These are phyloP conservation scores for Mortierella polycephala DNA, from an alignment of 371 early-diverging fungal species.

Conservation along the genomic window DNA sequence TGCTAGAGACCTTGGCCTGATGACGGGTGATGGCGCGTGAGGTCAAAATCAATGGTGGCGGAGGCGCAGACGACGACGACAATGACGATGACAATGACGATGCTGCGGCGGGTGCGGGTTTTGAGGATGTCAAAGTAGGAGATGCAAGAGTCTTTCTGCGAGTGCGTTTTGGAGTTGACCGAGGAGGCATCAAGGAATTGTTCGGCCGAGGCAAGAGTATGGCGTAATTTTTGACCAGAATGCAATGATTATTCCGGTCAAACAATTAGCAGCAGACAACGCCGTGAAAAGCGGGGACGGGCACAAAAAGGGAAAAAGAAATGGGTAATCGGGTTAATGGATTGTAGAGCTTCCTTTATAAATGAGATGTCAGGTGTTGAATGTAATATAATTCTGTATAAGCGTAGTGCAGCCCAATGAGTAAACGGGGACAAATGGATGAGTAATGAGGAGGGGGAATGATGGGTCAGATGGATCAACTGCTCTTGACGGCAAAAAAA, in stretches of 20 bases:
- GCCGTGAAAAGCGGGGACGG: background rate
- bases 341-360: background rate
- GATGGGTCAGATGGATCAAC: no score
- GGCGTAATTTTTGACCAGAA: constrained; percentile 34
- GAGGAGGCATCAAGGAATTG: constrained; percentile 45
- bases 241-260: constrained; percentile 27
- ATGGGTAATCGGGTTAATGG: background rate
- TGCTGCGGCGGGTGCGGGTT: background rate
- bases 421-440: no score
- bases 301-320: constrained; percentile 3
- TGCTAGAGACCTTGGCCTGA: constrained; percentile 31
- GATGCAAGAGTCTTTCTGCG: constrained; percentile 17
- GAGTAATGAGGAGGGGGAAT: no score
- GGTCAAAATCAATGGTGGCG: constrained; percentile 19
- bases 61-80: constrained; percentile 7
- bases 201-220: constrained; percentile 17
- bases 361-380: no score
- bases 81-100: constrained; percentile 7
- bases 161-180: constrained; percentile 24
- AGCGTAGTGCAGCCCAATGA: no score
- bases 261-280: constrained; percentile 10
- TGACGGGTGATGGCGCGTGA: constrained; percentile 48
- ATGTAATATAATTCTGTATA: no score
- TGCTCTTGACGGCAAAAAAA: no score
- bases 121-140: constrained; percentile 8